phyloP scores from a whole-genome alignment of 1,139 yeast species.

The Cylindricascospora bacillispora region DNA sequence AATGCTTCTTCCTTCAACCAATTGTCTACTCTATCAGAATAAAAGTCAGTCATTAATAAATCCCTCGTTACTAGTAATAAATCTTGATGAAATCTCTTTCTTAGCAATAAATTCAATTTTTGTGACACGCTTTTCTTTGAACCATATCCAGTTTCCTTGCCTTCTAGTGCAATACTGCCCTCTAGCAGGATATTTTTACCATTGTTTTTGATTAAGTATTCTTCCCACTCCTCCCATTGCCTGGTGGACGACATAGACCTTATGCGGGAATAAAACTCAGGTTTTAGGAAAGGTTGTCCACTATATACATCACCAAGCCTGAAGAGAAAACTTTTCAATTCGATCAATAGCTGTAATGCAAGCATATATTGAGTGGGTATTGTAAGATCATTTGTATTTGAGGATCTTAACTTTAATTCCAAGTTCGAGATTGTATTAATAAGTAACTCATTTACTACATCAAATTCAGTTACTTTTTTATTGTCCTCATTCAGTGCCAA shows the following conservation, averaged over 20 bases:
- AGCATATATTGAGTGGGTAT: conserved; percentile 13
- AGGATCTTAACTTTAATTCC: conserved; percentile 12
- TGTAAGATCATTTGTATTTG: background rate
- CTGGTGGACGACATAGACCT: no score
- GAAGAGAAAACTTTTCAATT: conserved; percentile 8
- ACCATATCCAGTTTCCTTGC: background rate
- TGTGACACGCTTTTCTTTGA: background rate
- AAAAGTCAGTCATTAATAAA: conserved; percentile 4
- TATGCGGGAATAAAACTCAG: background rate
- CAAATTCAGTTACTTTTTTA: conserved; percentile 2
- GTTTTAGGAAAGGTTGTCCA: background rate
- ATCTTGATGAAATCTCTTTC: conserved; percentile 12
- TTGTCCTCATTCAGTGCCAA: conserved; percentile 3
- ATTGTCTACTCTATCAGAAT: background rate
- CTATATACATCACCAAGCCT: background rate
- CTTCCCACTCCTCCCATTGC: conserved; percentile 6
- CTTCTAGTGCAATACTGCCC: background rate
- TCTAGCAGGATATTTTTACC: conserved; percentile 8
- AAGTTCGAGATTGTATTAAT: conserved; percentile 15
- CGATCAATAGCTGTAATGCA: conserved; percentile 13
- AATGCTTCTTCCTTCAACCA: background rate
- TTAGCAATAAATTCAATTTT: background rate
- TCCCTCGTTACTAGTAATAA: conserved; percentile 9
- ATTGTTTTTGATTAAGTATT: conserved; percentile 4
- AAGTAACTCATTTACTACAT: conserved; percentile 9